phyloP scores from a whole-genome alignment of 306 rosid genomes.

The Quercus gilva region DNA sequence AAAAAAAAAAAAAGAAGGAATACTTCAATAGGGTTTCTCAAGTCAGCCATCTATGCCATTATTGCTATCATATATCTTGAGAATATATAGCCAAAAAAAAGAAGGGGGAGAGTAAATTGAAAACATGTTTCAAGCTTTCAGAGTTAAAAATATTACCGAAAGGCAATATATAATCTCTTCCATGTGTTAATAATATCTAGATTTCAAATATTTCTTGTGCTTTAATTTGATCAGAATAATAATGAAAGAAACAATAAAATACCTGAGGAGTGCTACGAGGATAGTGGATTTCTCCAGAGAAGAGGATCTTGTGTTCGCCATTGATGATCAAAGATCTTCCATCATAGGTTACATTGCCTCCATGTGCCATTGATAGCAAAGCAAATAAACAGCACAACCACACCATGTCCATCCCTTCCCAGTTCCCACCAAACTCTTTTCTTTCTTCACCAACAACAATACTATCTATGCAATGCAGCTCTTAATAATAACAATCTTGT shows the following conservation, averaged over 20 bases:
- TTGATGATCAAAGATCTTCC: slow-evolving; percentile 59
- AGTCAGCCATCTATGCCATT: too few species aligned
- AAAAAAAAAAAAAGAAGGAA: too few species aligned
- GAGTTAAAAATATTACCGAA: too few species aligned
- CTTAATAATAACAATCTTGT: too few species aligned
- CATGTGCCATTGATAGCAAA: slow-evolving; percentile 19
- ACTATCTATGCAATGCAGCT: not conserved
- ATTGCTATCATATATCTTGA: too few species aligned
- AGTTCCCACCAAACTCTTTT: not conserved
- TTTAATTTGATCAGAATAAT: not conserved
- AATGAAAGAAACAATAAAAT: not conserved
- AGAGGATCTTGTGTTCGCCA: slow-evolving; percentile 57
- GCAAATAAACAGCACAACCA: slow-evolving; percentile 19
- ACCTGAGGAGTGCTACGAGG: slow-evolving; percentile 90
- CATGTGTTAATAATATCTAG: not conserved
- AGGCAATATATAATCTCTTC: too few species aligned
- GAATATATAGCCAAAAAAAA: too few species aligned
- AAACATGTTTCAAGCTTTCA: not conserved
- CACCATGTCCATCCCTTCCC: slow-evolving; percentile 5
- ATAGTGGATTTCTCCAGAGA: slow-evolving; percentile 85
- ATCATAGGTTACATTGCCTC: slow-evolving; percentile 57
- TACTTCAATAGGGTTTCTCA: too few species aligned
- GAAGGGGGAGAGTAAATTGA: too few species aligned
- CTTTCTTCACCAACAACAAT: not conserved
- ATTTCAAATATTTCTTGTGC: not conserved